These are phyloP conservation scores for Dipteronia sinensis DNA, from an alignment of 345 rosid genomes.

Conservation along the genomic window DNA sequence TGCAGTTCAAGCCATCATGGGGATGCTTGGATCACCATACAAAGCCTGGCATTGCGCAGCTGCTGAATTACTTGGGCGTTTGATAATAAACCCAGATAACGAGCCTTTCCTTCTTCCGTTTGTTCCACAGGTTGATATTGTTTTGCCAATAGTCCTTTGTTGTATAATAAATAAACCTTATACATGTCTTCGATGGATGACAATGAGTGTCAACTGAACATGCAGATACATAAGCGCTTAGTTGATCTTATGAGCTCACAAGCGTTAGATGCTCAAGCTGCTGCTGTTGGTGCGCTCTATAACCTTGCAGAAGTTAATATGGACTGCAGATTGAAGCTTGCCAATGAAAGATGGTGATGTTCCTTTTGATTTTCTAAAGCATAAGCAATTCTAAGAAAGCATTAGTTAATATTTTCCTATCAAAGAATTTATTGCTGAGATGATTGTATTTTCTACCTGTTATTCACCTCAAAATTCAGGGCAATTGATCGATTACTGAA, in stretches of 20 bases:
- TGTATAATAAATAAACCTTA: neutral
- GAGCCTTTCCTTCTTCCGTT: constrained; percentile 92
- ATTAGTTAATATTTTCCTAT: neutral
- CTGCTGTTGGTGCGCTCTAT: constrained; percentile 93
- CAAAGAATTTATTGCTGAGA: neutral
- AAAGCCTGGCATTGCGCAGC: constrained; percentile 99
- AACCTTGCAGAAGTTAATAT: constrained; percentile 92
- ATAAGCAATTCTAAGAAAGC: neutral
- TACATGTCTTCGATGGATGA: constrained; percentile 1
- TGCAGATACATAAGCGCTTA: constrained; percentile 89
- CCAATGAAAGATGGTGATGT: constrained; percentile 85
- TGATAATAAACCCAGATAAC: constrained; percentile 96
- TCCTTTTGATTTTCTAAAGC: neutral
- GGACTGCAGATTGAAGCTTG: constrained; percentile 98
- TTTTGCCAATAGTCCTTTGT: neutral
- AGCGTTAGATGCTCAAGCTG: constrained; percentile 91
- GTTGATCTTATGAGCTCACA: constrained; percentile 83
- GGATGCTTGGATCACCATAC: constrained; percentile 70
- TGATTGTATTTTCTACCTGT: constrained; percentile 1
- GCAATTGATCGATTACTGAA: constrained; percentile 88
- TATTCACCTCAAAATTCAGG: constrained; percentile 47
- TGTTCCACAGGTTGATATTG: constrained; percentile 65
- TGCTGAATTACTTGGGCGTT: constrained; percentile 87
- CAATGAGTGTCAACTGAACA: neutral
- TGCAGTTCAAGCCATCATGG: constrained; percentile 89